Evolutionary conservation across 2,329 filamentous ascomycete species (phyloP).

Genomic region (Aureobasidium sp.): DNA sequence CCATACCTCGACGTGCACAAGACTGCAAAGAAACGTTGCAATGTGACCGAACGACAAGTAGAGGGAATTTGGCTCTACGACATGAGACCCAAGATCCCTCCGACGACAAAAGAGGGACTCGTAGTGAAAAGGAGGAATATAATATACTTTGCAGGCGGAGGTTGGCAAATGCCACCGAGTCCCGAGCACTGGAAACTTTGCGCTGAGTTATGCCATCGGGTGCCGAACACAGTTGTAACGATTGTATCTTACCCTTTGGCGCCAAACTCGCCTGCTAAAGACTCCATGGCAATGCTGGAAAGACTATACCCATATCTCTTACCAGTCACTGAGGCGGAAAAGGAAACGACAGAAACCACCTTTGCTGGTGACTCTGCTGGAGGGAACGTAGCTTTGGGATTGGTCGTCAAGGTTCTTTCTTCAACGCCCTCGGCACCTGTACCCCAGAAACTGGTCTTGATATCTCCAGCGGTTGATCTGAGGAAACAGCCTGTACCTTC

Average conservation of each 20-base stretch:
- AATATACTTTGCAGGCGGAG: slow-evolving; percentile 50
- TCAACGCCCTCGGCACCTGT: slow-evolving; percentile 21
- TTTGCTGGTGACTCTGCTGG: slow-evolving; percentile 50
- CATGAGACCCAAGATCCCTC: slow-evolving; percentile 22
- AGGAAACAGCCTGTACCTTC: slow-evolving; percentile 24
- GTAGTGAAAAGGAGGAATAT: slow-evolving; percentile 29
- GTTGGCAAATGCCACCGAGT: slow-evolving; percentile 46
- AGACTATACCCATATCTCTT: slow-evolving; percentile 38
- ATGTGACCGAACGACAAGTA: slow-evolving; percentile 33
- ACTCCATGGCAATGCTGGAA: slow-evolving; percentile 41
- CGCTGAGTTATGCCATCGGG: slow-evolving; percentile 35
- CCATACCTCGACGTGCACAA: slow-evolving; percentile 31
- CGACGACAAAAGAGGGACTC: slow-evolving; percentile 9
- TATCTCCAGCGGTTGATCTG: slow-evolving; percentile 45
- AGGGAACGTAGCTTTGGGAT: slow-evolving; percentile 43
- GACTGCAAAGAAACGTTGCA: slow-evolving; percentile 28
- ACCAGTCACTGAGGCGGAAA: slow-evolving; percentile 27
- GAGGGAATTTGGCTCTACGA: slow-evolving; percentile 42
- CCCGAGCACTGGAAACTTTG: slow-evolving; percentile 46
- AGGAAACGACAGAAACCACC: slow-evolving; percentile 31
- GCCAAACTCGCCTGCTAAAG: slow-evolving; percentile 43
- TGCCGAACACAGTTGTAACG: slow-evolving; percentile 36
- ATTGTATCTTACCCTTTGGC: slow-evolving; percentile 48
- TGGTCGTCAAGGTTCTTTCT: slow-evolving; percentile 32
- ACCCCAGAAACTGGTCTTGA: slow-evolving; percentile 35